Conservation (phyloP, 768 basidiomycete species). For the Collybia sp. region DNA sequence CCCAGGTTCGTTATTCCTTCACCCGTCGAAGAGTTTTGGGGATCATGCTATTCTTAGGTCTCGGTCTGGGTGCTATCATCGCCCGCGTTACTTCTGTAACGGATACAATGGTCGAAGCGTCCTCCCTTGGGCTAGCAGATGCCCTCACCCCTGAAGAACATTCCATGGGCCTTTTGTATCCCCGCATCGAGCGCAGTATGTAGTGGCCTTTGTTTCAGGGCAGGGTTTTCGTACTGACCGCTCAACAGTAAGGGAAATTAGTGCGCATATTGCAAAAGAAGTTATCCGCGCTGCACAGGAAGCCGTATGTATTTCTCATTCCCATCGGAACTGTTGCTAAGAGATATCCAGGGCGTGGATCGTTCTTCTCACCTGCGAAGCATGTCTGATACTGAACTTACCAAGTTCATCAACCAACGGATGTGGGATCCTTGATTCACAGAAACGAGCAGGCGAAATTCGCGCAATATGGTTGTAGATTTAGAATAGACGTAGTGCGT, state of each 20-base stretch:
- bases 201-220: neutral
- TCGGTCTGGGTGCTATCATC: slow-evolving; percentile 79
- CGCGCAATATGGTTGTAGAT: neutral
- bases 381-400: slow-evolving; percentile 52
- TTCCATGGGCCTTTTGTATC: slow-evolving; percentile 69
- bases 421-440: slow-evolving; percentile 64
- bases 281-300: slow-evolving; percentile 82
- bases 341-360: slow-evolving; percentile 44
- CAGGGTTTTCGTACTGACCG: slow-evolving; percentile 4
- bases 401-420: slow-evolving; percentile 49
- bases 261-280: slow-evolving; percentile 61
- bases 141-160: slow-evolving; percentile 71
- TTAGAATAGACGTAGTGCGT: neutral
- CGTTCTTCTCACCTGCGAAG: slow-evolving; percentile 45
- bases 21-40: no score
- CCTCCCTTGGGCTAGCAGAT: slow-evolving; percentile 74
- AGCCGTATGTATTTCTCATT: slow-evolving; percentile 39
- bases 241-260: slow-evolving; percentile 70
- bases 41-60: slow-evolving; percentile 33
- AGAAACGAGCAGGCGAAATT: neutral
- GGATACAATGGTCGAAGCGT: slow-evolving; percentile 86
- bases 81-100: slow-evolving; percentile 66
- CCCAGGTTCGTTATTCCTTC: slow-evolving; percentile 37
- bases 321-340: slow-evolving; percentile 2
- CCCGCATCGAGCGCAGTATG: slow-evolving; percentile 69